Evolutionary conservation across 345 rosid species (phyloP).

Genomic region (Hibiscus syriacus): DNA sequence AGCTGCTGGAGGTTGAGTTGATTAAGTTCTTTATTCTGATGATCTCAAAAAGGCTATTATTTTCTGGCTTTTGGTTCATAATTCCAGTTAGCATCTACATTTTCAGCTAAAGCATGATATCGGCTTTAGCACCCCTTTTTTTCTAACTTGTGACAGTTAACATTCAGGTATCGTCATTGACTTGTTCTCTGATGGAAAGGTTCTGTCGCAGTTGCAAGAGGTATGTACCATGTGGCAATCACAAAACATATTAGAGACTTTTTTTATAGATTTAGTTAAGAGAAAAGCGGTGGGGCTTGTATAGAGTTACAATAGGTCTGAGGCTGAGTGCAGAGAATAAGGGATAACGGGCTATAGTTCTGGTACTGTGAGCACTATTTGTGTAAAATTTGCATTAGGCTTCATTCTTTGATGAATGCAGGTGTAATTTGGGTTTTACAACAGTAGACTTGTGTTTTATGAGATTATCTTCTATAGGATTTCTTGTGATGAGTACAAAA

Average conservation of each 20-base stretch:
- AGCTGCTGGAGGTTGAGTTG: too few relatives aligned
- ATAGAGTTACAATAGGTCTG: slow-evolving; percentile 3
- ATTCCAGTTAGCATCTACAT: too few relatives aligned
- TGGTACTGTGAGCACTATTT: neutral
- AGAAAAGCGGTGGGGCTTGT: neutral
- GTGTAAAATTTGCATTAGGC: neutral
- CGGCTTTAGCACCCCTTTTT: too few relatives aligned
- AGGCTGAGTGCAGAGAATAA: neutral
- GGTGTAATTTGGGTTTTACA: neutral
- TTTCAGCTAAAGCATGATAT: too few relatives aligned
- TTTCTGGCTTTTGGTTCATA: too few relatives aligned
- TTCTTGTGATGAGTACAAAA: neutral
- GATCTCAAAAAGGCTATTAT: too few relatives aligned
- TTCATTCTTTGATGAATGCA: neutral
- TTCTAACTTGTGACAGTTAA: neutral
- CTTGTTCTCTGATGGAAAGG: slow-evolving; percentile 66
- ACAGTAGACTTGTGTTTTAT: neutral
- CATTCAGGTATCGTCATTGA: slow-evolving; percentile 60
- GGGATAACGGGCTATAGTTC: neutral
- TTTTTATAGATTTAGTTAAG: neutral
- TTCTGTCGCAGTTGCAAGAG: slow-evolving; percentile 58
- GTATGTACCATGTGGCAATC: slow-evolving; percentile 20
- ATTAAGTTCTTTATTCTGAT: too few relatives aligned
- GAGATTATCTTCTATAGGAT: neutral
- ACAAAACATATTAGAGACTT: neutral